Evolutionary conservation across 1,284 basidiomycete species (phyloP).

Genomic region (Irpex sp.): DNA sequence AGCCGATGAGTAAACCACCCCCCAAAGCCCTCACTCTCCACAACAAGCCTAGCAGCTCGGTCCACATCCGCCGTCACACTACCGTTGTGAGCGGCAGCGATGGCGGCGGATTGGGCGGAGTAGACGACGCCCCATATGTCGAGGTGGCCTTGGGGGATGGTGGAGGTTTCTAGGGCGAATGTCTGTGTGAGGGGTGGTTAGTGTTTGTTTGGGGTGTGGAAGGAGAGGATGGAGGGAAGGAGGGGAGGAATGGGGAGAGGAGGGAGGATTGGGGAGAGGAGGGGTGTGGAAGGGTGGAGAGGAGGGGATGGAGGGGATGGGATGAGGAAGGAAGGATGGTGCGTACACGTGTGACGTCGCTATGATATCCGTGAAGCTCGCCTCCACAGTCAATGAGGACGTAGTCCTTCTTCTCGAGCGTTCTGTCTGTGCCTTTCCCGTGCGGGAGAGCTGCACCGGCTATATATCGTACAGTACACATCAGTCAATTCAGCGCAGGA

Average conservation of each 20-base stretch:
- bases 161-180: constrained; percentile 58
- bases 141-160: constrained; percentile 51
- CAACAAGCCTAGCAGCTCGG: constrained; percentile 54
- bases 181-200: constrained; percentile 42
- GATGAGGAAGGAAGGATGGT: not conserved
- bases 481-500: not conserved
- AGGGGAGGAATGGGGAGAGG: no score
- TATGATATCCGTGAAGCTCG: constrained; percentile 67
- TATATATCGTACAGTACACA: constrained; percentile 22
- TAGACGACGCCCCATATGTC: constrained; percentile 69
- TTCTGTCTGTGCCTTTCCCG: constrained; percentile 69
- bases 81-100: constrained; percentile 45
- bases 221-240: no score
- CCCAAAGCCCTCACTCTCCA: constrained; percentile 46
- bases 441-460: constrained; percentile 86
- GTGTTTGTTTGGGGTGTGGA: not conserved
- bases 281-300: no score
- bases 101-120: constrained; percentile 58
- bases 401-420: constrained; percentile 56
- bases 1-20: constrained; percentile 78
- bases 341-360: constrained; percentile 75
- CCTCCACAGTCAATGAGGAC: constrained; percentile 79
- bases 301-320: no score
- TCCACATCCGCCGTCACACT: constrained; percentile 59
- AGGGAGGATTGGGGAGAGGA: no score